Conservation (phyloP, 345 rosid genomes). For the Linum tenue region DNA sequence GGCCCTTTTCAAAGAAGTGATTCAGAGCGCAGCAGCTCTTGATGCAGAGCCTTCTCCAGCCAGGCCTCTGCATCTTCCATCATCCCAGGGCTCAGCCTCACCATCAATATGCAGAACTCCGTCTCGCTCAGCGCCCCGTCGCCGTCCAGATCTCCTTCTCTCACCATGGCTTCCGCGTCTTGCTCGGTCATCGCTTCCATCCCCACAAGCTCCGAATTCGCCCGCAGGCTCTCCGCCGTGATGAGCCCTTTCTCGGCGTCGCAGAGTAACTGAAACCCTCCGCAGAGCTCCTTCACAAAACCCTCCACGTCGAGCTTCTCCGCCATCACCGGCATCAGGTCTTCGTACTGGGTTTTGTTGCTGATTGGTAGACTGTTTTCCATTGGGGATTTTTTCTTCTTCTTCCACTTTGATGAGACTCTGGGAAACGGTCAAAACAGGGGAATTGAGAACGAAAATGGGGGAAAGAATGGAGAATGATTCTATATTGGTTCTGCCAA, state of each 20-base stretch:
- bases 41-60: constrained; percentile 65
- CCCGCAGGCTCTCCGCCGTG: constrained; percentile 56
- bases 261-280: constrained; percentile 65
- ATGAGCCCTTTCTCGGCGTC: constrained; percentile 52
- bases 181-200: constrained; percentile 48
- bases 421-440: too few species aligned
- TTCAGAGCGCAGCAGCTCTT: constrained; percentile 23
- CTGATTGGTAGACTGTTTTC: constrained; percentile 9
- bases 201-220: constrained; percentile 29
- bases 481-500: too few species aligned
- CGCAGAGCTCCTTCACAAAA: constrained; percentile 66
- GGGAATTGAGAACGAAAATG: too few species aligned
- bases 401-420: too few species aligned
- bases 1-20: too few species aligned
- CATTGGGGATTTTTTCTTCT: constrained; percentile 8
- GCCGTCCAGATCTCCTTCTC: constrained; percentile 23
- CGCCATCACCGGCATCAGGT: constrained; percentile 76
- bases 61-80: constrained; percentile 71
- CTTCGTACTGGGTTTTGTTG: constrained; percentile 34
- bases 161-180: constrained; percentile 61
- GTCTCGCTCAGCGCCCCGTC: constrained; percentile 71
- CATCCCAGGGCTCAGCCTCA: constrained; percentile 80
- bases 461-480: too few species aligned
- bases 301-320: constrained; percentile 74
- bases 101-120: constrained; percentile 82